These are phyloP conservation scores for Cercospora zeae-maydis DNA, from an alignment of 2,329 filamentous ascomycete species.

Conservation along the genomic window DNA sequence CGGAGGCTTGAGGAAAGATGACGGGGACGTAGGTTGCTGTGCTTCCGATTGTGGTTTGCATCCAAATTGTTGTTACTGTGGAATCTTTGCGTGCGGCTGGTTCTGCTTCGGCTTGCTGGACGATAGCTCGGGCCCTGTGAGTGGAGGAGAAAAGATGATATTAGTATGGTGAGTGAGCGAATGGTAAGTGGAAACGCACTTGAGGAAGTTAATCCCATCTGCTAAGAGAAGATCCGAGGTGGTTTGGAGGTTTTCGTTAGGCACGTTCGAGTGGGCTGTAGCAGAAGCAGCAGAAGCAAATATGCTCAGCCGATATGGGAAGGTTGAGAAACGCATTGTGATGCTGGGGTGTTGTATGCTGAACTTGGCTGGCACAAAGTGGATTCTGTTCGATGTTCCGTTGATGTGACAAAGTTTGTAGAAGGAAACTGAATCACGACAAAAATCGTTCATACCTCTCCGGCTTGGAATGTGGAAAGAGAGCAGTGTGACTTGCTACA, in stretches of 20 bases:
- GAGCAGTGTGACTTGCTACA: not conserved
- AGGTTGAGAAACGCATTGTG: not conserved
- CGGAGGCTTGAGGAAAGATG: slow-evolving; percentile 35
- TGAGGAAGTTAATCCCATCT: not conserved
- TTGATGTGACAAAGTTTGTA: not conserved
- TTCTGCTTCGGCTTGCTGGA: slow-evolving; percentile 12
- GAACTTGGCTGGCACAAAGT: not conserved
- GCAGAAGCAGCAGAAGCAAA: not conserved
- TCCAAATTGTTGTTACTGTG: slow-evolving; percentile 30
- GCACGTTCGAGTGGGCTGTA: no score
- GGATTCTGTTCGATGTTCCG: not conserved
- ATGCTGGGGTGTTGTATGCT: not conserved
- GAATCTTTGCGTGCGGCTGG: slow-evolving; percentile 18
- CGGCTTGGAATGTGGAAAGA: not conserved
- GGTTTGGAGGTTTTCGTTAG: not conserved
- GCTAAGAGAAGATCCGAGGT: not conserved
- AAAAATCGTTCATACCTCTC: not conserved
- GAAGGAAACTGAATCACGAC: not conserved
- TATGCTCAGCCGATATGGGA: not conserved
- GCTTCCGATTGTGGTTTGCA: slow-evolving; percentile 17
- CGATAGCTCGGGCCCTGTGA: slow-evolving; percentile 25
- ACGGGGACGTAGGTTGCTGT: slow-evolving; percentile 27
- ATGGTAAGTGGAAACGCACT: not conserved
- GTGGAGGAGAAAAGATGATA: not conserved
- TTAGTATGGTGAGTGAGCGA: not conserved